Percentiles rank a stretch among this genome's conserved stretches.
phyloP scores from a whole-genome alignment of 116 monocot species.

The Trichopus zeylanicus region DNA sequence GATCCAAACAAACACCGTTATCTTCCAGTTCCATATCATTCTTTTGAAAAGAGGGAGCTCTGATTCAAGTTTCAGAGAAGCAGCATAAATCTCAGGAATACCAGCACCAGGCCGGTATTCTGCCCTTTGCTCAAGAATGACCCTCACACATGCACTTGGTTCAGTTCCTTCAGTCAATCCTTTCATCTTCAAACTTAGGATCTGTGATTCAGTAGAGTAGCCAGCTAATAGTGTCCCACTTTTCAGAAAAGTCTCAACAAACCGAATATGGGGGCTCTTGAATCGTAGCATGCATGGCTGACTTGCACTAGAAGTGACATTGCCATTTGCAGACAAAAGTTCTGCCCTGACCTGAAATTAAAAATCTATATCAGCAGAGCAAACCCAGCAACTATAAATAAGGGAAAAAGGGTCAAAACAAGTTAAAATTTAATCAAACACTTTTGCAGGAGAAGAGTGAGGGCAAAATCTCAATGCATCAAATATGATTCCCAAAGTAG shows the following conservation, averaged over 20 bases:
- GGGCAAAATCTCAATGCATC: too few species aligned
- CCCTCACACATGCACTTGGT: conserved; percentile 45
- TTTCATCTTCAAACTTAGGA: conserved; percentile 50
- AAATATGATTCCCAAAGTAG: too few species aligned
- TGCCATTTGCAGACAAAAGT: conserved; percentile 49
- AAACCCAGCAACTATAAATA: too few species aligned
- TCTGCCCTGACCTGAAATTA: conserved; percentile 62
- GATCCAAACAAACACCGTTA: conserved; percentile 70
- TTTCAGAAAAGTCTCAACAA: conserved; percentile 56
- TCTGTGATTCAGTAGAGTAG: conserved; percentile 71
- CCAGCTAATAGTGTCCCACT: conserved; percentile 59
- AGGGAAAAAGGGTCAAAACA: too few species aligned
- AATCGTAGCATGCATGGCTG: conserved; percentile 86
- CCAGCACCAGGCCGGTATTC: conserved; percentile 64
- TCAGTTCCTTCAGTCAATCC: conserved; percentile 41
- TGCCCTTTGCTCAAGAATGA: conserved; percentile 69
- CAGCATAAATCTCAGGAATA: conserved; percentile 89
- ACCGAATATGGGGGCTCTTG: conserved; percentile 73
- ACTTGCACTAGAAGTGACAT: conserved; percentile 35
- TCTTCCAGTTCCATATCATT: conserved; percentile 82
- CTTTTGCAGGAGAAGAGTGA: too few species aligned
- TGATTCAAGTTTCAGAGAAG: conserved; percentile 64
- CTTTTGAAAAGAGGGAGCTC: conserved; percentile 67
- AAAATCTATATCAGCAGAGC: too few species aligned
- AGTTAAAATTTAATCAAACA: too few species aligned